Evolutionary conservation across 345 rosid species (phyloP).

Genomic region (Aquilaria sinensis): DNA sequence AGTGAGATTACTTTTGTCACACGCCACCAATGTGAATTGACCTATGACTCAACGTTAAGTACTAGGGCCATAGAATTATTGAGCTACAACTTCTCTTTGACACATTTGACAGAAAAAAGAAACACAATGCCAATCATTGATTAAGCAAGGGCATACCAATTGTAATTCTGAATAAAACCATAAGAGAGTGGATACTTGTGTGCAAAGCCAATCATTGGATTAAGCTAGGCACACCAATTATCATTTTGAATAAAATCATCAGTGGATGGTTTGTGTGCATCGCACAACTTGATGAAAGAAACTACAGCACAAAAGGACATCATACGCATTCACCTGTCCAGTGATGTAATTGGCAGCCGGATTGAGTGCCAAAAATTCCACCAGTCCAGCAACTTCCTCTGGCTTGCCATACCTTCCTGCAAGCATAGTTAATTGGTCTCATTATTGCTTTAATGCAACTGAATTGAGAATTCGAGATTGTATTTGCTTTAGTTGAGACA

Average conservation of each 20-base stretch:
- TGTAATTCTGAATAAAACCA: too few species aligned
- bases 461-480: not conserved
- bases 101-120: not conserved
- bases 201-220: not conserved
- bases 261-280: not conserved
- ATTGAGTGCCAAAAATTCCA: conserved; percentile 86
- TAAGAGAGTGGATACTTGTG: not conserved
- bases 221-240: not conserved
- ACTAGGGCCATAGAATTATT: conserved; percentile 1
- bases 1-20: not conserved
- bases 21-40: not conserved
- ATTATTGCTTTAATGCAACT: not conserved
- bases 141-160: not conserved
- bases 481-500: not conserved
- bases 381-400: conserved; percentile 97
- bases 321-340: conserved; percentile 57
- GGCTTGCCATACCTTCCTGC: conserved; percentile 97
- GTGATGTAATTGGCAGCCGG: conserved; percentile 92
- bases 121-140: not conserved
- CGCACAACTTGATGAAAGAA: not conserved
- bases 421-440: conserved; percentile 4
- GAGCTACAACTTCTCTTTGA: not conserved
- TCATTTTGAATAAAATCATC: too few species aligned
- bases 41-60: not conserved
- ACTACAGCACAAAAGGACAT: not conserved